Evolutionary conservation across 352 stramenopile genomes (phyloP).

Genomic region (Phytopythium cucurbitacearum): DNA sequence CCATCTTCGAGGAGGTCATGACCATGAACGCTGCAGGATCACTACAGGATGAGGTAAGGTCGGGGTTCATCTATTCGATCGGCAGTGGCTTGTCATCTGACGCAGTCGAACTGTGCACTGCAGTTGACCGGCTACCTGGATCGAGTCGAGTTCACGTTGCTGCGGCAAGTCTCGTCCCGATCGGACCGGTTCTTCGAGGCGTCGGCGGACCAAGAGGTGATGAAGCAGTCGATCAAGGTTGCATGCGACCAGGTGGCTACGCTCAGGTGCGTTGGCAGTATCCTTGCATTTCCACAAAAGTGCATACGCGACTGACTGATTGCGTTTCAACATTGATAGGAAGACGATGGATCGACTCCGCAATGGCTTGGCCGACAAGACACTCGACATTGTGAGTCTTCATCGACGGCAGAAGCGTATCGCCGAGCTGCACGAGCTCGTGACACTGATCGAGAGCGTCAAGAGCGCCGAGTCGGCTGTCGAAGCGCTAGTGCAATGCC

Average conservation of each 20-base stretch:
- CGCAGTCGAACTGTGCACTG: neutral
- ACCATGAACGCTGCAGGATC: constrained; percentile 47
- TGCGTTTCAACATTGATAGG: constrained; percentile 12
- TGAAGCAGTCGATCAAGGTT: constrained; percentile 76
- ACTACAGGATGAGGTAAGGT: constrained; percentile 64
- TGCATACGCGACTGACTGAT: neutral
- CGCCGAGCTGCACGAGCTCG: constrained; percentile 73
- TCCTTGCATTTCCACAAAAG: neutral
- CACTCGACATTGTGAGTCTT: constrained; percentile 84
- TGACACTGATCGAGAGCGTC: constrained; percentile 81
- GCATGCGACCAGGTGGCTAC: constrained; percentile 80
- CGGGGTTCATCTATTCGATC: neutral
- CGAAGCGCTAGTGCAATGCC: constrained; percentile 79
- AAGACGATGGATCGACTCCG: constrained; percentile 81
- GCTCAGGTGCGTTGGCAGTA: constrained; percentile 40
- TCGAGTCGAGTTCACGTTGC: constrained; percentile 79
- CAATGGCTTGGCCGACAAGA: constrained; percentile 78
- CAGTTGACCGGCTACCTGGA: constrained; percentile 80
- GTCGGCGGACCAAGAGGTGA: constrained; percentile 80
- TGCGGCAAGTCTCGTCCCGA: constrained; percentile 80
- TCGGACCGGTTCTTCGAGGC: constrained; percentile 85
- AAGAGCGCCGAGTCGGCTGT: constrained; percentile 81
- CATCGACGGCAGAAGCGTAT: constrained; percentile 79
- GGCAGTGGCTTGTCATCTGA: constrained; percentile 5
- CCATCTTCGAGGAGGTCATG: constrained; percentile 80